A percentile compares a stretch with the other conserved stretches of the same genome.
Evolutionary conservation across 768 basidiomycete genomes (phyloP).

Genomic region (Boletales sp.): DNA sequence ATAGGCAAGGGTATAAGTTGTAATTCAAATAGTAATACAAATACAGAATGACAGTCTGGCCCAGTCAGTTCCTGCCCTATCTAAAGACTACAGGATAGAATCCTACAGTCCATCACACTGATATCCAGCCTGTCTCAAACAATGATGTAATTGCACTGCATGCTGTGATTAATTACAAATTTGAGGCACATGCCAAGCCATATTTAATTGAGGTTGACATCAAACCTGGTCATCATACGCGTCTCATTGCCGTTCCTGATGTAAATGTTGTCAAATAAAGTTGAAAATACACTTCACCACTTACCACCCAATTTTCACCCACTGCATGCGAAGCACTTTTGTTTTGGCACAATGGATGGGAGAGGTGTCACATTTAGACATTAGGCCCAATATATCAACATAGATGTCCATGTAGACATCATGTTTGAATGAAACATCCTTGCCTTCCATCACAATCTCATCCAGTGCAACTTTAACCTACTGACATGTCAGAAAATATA

Average conservation of each 20-base stretch:
- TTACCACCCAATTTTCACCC: not conserved
- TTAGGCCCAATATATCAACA: not conserved
- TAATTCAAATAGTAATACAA: not conserved
- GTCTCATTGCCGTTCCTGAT: not conserved
- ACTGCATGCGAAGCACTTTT: not conserved
- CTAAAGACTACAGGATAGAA: too few species aligned
- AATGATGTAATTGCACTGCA: too few species aligned
- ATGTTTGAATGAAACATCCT: conserved; percentile 7
- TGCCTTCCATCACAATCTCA: not conserved
- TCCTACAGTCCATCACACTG: too few species aligned
- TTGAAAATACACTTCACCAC: not conserved
- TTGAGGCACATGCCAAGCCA: not conserved
- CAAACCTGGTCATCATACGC: not conserved
- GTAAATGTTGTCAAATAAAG: not conserved
- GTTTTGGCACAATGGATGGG: conserved; percentile 2
- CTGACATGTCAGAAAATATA: not conserved
- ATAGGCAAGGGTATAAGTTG: not conserved
- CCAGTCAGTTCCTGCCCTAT: too few species aligned
- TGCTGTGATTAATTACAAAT: too few species aligned
- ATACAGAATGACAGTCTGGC: too few species aligned
- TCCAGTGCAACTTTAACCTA: not conserved
- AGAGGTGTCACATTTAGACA: conserved; percentile 3
- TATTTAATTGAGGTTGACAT: not conserved
- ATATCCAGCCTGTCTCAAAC: too few species aligned
- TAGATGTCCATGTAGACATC: not conserved